These are phyloP conservation scores for Polytrichum commune DNA, from an alignment of 225 moss, liverwort and hornwort species.

Conservation along the genomic window DNA sequence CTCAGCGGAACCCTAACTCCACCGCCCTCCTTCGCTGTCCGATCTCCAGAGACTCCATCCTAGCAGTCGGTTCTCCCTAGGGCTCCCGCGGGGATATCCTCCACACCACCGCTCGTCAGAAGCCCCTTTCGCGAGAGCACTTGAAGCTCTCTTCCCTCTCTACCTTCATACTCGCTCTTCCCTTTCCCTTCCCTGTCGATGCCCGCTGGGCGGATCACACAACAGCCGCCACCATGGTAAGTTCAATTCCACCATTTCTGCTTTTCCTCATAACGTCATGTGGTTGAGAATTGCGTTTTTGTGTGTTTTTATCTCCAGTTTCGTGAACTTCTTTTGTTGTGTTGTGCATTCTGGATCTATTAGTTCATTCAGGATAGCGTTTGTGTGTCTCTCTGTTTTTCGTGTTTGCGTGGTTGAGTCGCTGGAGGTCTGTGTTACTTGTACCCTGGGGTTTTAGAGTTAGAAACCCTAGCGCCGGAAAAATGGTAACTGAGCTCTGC, in stretches of 20 bases:
- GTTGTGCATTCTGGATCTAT: not conserved
- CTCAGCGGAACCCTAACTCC: too few species aligned
- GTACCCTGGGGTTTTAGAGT: too few species aligned
- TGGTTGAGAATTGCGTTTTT: not conserved
- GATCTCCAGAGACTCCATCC: too few species aligned
- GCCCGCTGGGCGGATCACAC: not conserved
- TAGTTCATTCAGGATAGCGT: not conserved
- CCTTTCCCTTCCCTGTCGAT: not conserved
- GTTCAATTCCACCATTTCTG: not conserved
- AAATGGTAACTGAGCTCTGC: not conserved
- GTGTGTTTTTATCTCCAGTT: not conserved
- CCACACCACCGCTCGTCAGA: too few species aligned
- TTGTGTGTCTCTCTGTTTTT: not conserved
- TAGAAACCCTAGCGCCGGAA: too few species aligned
- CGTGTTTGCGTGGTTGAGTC: not conserved
- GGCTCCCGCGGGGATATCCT: too few species aligned
- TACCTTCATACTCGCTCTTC: not conserved
- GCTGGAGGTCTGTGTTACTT: not conserved
- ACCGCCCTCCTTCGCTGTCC: too few species aligned
- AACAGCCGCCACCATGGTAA: not conserved
- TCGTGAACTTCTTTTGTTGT: not conserved
- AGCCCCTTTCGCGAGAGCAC: not conserved
- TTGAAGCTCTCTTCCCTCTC: not conserved
- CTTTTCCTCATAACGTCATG: too few species aligned
- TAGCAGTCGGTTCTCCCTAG: too few species aligned